Percentiles rank a stretch among this genome's conserved stretches.
phyloP scores from a whole-genome alignment of 2,329 filamentous ascomycete species.

The Chaetomium globosum region DNA sequence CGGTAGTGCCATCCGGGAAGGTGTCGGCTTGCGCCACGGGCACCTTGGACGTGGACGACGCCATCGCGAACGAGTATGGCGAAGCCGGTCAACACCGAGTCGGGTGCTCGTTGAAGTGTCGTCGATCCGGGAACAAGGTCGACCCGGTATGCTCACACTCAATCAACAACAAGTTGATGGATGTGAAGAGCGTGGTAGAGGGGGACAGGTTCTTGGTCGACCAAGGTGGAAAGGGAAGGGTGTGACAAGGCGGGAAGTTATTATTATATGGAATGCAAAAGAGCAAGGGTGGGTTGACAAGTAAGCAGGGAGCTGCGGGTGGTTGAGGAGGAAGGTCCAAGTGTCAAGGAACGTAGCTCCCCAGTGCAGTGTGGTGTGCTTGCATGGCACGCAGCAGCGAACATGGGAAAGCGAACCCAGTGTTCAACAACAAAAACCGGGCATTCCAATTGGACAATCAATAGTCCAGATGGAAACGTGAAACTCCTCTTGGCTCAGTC shows the following conservation, averaged over 20 bases:
- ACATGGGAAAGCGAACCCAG: constrained; percentile 12
- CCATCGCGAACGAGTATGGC: constrained; percentile 38
- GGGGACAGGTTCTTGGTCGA: constrained; percentile 11
- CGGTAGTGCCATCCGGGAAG: constrained; percentile 57
- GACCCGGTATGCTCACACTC: constrained; percentile 20
- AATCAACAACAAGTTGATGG: constrained; percentile 16
- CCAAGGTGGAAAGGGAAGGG: constrained; percentile 16
- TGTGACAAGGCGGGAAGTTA: constrained; percentile 24
- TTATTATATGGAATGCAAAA: constrained; percentile 33
- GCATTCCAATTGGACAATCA: constrained; percentile 11
- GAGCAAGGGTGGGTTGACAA: constrained; percentile 29
- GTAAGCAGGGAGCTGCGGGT: constrained; percentile 26
- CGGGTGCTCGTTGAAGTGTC: constrained; percentile 19
- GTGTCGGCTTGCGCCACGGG: constrained; percentile 47
- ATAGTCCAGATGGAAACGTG: not conserved
- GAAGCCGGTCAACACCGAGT: constrained; percentile 22
- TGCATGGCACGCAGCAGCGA: too few relatives aligned
- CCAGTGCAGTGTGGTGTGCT: constrained; percentile 13
- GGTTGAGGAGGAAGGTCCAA: constrained; percentile 17
- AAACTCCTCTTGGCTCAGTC: constrained; percentile 1
- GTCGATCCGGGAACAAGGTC: constrained; percentile 13
- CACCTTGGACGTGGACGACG: constrained; percentile 44
- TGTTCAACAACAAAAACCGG: constrained; percentile 10
- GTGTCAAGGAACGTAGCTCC: constrained; percentile 19
- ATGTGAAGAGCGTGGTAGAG: constrained; percentile 4